These are phyloP conservation scores for Piper longum DNA, from an alignment of 164 flowering plant species.

Conservation along the genomic window DNA sequence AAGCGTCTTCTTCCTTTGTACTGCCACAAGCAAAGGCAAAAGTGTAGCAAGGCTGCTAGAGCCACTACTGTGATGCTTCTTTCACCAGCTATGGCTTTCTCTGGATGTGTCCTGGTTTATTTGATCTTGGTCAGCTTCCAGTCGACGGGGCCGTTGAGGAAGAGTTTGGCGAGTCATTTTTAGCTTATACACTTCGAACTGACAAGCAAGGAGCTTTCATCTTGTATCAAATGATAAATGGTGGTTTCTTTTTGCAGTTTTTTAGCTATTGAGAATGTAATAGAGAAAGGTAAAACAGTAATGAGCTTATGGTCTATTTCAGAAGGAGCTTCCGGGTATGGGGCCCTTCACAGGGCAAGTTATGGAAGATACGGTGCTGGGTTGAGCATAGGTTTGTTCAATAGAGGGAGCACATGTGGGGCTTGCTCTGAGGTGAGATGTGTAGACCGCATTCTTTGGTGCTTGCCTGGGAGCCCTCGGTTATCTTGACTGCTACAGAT, in stretches of 20 bases:
- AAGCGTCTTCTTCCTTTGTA: neutral
- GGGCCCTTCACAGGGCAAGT: constrained; percentile 38
- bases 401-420: constrained; percentile 62
- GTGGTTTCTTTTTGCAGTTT: neutral
- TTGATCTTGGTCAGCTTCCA: constrained; percentile 5
- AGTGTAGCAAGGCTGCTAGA: neutral
- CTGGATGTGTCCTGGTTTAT: constrained; percentile 6
- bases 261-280: neutral
- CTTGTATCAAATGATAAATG: too few species aligned
- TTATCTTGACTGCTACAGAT: constrained; percentile 56
- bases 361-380: constrained; percentile 56
- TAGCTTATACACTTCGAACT: too few species aligned
- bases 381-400: constrained; percentile 46
- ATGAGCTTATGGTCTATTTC: neutral
- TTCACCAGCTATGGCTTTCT: constrained; percentile 10
- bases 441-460: constrained; percentile 56
- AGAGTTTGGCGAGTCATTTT: constrained; percentile 31
- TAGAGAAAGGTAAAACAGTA: too few species aligned
- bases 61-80: neutral
- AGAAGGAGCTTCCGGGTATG: constrained; percentile 82
- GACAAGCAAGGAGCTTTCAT: too few species aligned
- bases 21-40: neutral
- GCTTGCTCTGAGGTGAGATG: constrained; percentile 65
- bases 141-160: constrained; percentile 10
- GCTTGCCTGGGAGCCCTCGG: constrained; percentile 59